Evolutionary conservation across 2,329 filamentous ascomycete species (phyloP).

Genomic region (Colletotrichum australisinense): DNA sequence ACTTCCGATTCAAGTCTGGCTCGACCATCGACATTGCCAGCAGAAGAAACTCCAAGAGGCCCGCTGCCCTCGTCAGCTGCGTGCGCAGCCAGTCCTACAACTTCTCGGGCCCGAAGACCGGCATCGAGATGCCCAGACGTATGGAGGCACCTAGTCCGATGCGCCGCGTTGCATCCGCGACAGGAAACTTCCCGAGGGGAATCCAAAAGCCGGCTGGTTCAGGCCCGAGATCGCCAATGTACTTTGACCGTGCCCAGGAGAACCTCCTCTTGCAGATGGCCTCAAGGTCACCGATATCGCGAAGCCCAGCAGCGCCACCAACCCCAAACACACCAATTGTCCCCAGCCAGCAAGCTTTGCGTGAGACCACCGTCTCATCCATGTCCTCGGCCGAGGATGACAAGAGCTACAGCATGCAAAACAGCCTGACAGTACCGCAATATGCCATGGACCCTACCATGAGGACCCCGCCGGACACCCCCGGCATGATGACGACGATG

Average conservation of each 20-base stretch:
- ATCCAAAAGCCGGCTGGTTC: conserved; percentile 52
- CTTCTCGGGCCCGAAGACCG: conserved; percentile 55
- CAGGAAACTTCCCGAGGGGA: conserved; percentile 52
- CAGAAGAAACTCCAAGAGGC: conserved; percentile 61
- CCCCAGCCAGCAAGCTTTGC: conserved; percentile 48
- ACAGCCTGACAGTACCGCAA: conserved; percentile 39
- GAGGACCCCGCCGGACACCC: conserved; percentile 66
- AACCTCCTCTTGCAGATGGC: conserved; percentile 53
- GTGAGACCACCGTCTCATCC: conserved; percentile 53
- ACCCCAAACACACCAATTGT: conserved; percentile 62
- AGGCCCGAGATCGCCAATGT: conserved; percentile 56
- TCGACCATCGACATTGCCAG: conserved; percentile 65
- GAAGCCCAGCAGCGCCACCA: conserved; percentile 57
- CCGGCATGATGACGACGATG: conserved; percentile 57
- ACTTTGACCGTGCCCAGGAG: conserved; percentile 58
- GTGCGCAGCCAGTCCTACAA: conserved; percentile 56
- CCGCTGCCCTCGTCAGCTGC: conserved; percentile 59
- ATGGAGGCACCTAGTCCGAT: conserved; percentile 60
- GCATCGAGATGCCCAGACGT: conserved; percentile 58
- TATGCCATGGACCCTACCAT: conserved; percentile 54
- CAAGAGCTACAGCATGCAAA: conserved; percentile 37
- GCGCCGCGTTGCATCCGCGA: conserved; percentile 65
- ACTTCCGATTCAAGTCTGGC: conserved; percentile 58
- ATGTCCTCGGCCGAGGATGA: conserved; percentile 52
- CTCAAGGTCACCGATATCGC: conserved; percentile 55